These are phyloP conservation scores for Aspergillus sp. DNA, from an alignment of 2,329 filamentous ascomycete species.

Conservation along the genomic window DNA sequence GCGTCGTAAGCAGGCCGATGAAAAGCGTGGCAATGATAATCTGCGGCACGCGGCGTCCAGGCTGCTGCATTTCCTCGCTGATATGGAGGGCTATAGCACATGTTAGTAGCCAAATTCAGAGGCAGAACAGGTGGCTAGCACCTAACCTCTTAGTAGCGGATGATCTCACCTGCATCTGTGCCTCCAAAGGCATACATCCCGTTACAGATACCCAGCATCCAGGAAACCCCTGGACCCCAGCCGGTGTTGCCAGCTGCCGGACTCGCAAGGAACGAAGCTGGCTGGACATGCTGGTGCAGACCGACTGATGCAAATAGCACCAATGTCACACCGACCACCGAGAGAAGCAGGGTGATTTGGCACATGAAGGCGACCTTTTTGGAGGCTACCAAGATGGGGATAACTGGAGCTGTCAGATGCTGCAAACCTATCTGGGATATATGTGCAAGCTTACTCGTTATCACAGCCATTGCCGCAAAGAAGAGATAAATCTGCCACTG, in stretches of 20 bases:
- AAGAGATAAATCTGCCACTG: slow-evolving; percentile 27
- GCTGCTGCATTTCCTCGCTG: slow-evolving; percentile 20
- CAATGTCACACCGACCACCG: not conserved
- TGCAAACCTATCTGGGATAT: no score
- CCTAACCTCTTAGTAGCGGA: not conserved
- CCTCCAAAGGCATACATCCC: slow-evolving; percentile 28
- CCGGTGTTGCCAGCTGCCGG: slow-evolving; percentile 23
- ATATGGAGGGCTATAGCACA: not conserved
- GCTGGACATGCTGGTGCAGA: slow-evolving; percentile 14
- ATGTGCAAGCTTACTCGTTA: slow-evolving; percentile 14
- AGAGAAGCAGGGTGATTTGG: not conserved
- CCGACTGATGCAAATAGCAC: slow-evolving; percentile 18
- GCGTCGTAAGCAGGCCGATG: slow-evolving; percentile 18
- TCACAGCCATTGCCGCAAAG: slow-evolving; percentile 16
- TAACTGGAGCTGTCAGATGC: not conserved
- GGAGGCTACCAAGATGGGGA: not conserved
- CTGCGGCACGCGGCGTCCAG: slow-evolving; percentile 19
- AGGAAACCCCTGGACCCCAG: slow-evolving; percentile 25
- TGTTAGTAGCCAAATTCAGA: not conserved
- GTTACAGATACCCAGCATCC: slow-evolving; percentile 23
- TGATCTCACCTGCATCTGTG: slow-evolving; percentile 23
- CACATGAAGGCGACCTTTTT: not conserved
- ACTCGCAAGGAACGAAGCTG: slow-evolving; percentile 13
- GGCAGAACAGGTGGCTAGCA: not conserved
- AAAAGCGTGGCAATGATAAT: slow-evolving; percentile 22